These are phyloP conservation scores for Trichoderma endophyticum DNA, from an alignment of 2,329 filamentous ascomycete species.

Conservation along the genomic window DNA sequence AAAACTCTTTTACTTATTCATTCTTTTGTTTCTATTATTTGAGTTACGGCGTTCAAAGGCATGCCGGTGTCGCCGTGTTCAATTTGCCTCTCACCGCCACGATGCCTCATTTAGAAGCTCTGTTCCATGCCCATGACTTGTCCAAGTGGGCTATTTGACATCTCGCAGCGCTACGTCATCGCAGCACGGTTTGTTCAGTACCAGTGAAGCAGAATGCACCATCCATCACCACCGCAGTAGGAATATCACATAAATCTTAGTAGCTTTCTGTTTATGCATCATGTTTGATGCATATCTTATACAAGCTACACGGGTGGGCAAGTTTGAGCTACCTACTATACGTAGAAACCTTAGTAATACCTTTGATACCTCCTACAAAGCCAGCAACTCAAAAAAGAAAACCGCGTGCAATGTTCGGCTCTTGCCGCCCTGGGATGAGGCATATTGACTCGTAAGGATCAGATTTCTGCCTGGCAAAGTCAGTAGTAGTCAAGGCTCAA, in stretches of 20 bases:
- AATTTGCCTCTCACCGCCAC: slow-evolving; percentile 10
- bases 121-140: neutral
- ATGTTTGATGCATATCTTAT: neutral
- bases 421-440: neutral
- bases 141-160: neutral
- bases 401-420: neutral
- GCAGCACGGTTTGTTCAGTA: neutral
- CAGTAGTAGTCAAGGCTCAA: neutral
- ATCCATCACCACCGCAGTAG: neutral
- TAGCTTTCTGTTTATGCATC: neutral
- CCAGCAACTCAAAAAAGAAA: neutral
- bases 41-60: neutral
- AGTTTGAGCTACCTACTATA: neutral
- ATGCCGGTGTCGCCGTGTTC: neutral
- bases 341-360: neutral
- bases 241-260: neutral
- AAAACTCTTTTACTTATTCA: neutral
- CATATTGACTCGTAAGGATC: neutral
- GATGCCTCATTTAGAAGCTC: neutral
- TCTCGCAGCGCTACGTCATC: neutral
- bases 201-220: neutral
- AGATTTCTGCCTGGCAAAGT: neutral
- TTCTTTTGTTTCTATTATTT: neutral
- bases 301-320: neutral
- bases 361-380: neutral